Evolutionary conservation across 148 eudicot species (phyloP), one percentile per base, ranked within the genome.

Genomic region (Rhododendron mucronatum): DNA sequence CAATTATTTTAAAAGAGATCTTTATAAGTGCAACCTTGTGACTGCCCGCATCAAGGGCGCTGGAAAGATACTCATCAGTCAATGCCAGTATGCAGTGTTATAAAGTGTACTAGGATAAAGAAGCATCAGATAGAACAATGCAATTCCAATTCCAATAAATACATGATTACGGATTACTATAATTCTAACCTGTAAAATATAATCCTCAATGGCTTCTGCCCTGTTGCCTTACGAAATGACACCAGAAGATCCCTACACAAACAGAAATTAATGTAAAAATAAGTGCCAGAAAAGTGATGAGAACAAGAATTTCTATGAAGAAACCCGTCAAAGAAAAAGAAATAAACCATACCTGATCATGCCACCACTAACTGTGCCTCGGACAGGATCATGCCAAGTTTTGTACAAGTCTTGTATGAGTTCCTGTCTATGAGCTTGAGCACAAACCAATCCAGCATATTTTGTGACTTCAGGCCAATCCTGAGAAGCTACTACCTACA

Each of bases 391-490:
- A 9, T 94, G 96, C 94, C 94, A 94, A 18, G 93, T 92, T 89
- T 94, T 94, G 89, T 94, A 94, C 91, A 94, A 84, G 78, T 94
- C 96, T 85, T 94, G 96, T 74, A 94, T 94, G 76, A 94, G 91
- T 77, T 94, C 96, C 86, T 92, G 94, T 74, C 96, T 91, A 82
- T 93, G 96, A 88, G 93, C 91, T 85, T 96, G 99, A 83, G 91
- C 93, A 39, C 95, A 89, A 84, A 95, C 92, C 55, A 94, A 84
- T n/a, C 96, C 92, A 16, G 94, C 94, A 85, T 95, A 96, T 81
- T 96, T 96, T 21, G 95, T 96, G 21, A 92, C 96, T 86, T 94
- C 99, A 1, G 96, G 96, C 94, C 93, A 93, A 87, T 96, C 97
- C 89, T 93, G 92, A 50, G 97, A 95, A 53, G 96, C 99, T 53